Base-by-base conservation (phyloP, 2,329 filamentous ascomycete genomes). In the Cladosporium halotolerans region DNA sequence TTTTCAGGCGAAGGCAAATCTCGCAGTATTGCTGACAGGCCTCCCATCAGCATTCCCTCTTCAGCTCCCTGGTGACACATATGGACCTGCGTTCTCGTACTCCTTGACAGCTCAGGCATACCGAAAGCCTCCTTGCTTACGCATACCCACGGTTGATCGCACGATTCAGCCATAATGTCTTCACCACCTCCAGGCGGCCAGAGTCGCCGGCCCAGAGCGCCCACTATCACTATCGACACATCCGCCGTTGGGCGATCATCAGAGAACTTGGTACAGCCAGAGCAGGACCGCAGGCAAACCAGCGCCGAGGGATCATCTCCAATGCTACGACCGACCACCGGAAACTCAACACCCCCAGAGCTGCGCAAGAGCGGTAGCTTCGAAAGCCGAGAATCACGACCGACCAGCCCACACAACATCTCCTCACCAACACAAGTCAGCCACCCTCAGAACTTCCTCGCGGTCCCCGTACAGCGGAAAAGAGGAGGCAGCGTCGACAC, bases 401-500 rank as follows among this genome's bases (percentile, higher is more conserved):
- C 83, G 9, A 83, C 79, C 2, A 86, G 83, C 39, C 81, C 83
- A 5, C 83, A 86, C 66, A 85, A 86, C 69, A 70, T 86, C 39
- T 85, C 82, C 0, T 85, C 83, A 9, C 82, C 83, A 2, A 76
- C 77, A 16, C 78, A 76, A 60, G 73, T 73, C 75, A 72, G 73
- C 32, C 79, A 80, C 28, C 70, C 76, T 4, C 72, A 76, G 16
- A 80, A 78, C 51, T 84, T 83, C 62, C 72, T 87, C 32, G 76
- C 82, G 0, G 84, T 88, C 1, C 84, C 84, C 3, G 79, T 77
- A 2, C 69, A 76, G n/a, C 74, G 82, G 53, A 84, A 82, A 53
- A 75, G 84, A 60, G 82, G 82, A 3, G 83, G 81, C 58, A 86
- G 84, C 1, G 66, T 88, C 45, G 85, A 88, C 62, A 86, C 82